Evolutionary conservation across 495 filamentous ascomycete species (phyloP).

Genomic region (Evernia prunastri): DNA sequence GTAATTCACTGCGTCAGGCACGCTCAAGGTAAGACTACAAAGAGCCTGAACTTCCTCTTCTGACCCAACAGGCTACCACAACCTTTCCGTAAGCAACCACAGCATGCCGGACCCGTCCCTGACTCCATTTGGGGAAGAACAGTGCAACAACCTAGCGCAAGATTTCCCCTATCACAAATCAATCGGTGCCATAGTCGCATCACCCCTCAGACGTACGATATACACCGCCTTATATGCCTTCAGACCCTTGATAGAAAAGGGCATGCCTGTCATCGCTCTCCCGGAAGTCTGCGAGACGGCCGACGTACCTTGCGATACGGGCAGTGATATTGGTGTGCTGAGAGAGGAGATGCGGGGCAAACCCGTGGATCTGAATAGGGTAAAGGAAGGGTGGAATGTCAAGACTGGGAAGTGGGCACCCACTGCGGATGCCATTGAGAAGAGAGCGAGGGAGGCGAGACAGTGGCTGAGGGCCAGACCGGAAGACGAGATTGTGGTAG

Average conservation of each 20-base stretch:
- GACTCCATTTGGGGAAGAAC: constrained; percentile 65
- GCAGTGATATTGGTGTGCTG: constrained; percentile 49
- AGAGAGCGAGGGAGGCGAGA: constrained; percentile 59
- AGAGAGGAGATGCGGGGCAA: constrained; percentile 37
- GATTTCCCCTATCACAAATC: constrained; percentile 58
- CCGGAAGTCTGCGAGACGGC: constrained; percentile 79
- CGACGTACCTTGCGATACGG: constrained; percentile 72
- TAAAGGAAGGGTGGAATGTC: constrained; percentile 62
- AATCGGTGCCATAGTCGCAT: constrained; percentile 69
- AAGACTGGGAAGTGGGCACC: constrained; percentile 61
- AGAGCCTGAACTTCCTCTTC: background rate
- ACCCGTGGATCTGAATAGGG: constrained; percentile 56
- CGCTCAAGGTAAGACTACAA: constrained; percentile 39
- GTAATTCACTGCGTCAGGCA: constrained; percentile 49
- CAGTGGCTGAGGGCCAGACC: constrained; percentile 54
- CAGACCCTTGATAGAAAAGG: constrained; percentile 43
- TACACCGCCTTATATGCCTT: constrained; percentile 74
- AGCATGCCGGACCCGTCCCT: constrained; percentile 68
- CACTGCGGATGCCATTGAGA: constrained; percentile 48
- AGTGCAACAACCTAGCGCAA: constrained; percentile 59
- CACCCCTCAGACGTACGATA: constrained; percentile 77
- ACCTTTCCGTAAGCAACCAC: constrained; percentile 67
- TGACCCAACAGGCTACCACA: constrained; percentile 59
- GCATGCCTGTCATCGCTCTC: constrained; percentile 57
- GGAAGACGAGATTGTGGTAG: constrained; percentile 60